A percentile compares a stretch with the other conserved stretches of the same genome.
Conservation (phyloP, 1,284 basidiomycete species). For the Malassezia yamatoensis region DNA sequence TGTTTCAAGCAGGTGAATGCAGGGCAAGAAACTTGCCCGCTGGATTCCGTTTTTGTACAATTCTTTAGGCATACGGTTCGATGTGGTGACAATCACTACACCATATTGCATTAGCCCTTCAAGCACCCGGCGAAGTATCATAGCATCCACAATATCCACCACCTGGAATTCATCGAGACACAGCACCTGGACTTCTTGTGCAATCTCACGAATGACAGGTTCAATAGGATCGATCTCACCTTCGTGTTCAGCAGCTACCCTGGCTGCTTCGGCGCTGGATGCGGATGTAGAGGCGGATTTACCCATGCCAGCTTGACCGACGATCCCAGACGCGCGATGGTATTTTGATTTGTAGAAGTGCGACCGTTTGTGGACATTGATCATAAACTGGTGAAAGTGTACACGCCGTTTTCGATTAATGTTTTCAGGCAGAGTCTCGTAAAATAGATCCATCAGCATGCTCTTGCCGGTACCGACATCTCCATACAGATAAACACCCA, state of each 20-base stretch:
- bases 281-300: conserved; percentile 12
- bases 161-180: conserved; percentile 99
- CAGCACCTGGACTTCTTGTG: conserved; percentile 59
- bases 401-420: conserved; percentile 70
- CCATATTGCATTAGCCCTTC: conserved; percentile 76
- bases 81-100: conserved; percentile 89
- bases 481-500: conserved; percentile 90
- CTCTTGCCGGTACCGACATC: conserved; percentile 81
- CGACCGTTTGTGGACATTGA: conserved; percentile 88
- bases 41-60: conserved; percentile 99
- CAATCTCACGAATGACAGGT: conserved; percentile 79
- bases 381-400: conserved; percentile 86
- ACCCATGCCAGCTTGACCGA: conserved; percentile 21
- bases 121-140: conserved; percentile 84
- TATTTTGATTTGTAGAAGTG: conserved; percentile 55
- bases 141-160: conserved; percentile 95
- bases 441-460: conserved; percentile 99
- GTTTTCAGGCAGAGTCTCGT: conserved; percentile 69
- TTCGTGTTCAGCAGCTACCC: conserved; percentile 6
- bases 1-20: conserved; percentile 83
- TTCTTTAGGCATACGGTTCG: conserved; percentile 93
- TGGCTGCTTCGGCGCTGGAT: neutral
- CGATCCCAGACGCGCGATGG: conserved; percentile 42
- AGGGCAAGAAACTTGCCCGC: conserved; percentile 85
- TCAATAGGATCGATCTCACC: conserved; percentile 66